phyloP scores from a whole-genome alignment of 2,329 filamentous ascomycete genomes.

The Aureobasidium subglaciale region DNA sequence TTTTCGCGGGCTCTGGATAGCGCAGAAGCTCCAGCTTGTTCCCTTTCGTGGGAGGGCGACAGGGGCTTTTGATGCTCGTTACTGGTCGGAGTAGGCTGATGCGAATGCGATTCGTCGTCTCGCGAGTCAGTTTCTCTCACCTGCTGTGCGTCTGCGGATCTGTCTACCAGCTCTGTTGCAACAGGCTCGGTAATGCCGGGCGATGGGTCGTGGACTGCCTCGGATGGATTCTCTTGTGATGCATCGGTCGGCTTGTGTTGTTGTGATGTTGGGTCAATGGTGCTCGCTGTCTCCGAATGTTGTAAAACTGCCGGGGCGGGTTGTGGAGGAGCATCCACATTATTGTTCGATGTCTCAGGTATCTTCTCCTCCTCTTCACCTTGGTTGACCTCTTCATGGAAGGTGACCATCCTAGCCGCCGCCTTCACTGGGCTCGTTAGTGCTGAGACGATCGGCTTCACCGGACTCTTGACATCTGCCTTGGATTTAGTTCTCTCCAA shows the following conservation, averaged over 20 bases:
- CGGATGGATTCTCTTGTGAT: background rate
- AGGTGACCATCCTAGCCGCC: background rate
- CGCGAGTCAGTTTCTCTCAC: no score
- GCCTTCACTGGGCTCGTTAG: background rate
- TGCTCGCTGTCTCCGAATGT: background rate
- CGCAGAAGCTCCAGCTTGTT: conserved; percentile 30
- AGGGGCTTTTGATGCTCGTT: conserved; percentile 12
- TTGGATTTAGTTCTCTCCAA: background rate
- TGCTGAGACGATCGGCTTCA: background rate
- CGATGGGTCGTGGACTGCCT: background rate
- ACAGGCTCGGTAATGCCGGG: no score
- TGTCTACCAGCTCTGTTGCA: background rate
- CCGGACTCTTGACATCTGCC: background rate
- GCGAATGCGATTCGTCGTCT: background rate
- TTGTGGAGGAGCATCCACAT: background rate
- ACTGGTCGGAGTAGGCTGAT: background rate
- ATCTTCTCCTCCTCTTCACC: background rate
- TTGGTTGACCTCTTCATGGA: background rate
- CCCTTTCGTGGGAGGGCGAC: conserved; percentile 23
- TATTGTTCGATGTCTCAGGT: background rate
- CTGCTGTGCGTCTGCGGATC: background rate
- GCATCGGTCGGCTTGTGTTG: background rate
- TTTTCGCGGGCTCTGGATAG: conserved; percentile 22
- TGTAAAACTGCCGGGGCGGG: background rate
- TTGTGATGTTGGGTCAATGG: background rate